Base-by-base conservation (phyloP, 306 rosid species). In the Medicago lupulina region DNA sequence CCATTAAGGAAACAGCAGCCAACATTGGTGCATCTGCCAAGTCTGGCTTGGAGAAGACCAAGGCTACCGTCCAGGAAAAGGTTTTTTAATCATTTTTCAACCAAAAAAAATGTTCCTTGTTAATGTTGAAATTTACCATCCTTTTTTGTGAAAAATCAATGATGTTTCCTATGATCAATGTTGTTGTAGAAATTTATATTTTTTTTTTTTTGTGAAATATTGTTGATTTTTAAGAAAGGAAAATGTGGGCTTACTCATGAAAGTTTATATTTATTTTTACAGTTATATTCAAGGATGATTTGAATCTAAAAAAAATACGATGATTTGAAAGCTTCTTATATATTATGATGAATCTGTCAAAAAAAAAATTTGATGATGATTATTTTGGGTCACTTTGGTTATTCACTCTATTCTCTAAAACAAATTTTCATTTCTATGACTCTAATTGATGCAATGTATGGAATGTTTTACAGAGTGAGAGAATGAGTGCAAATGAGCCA, bases 41-140 rank as follows among this genome's bases (percentile, higher is more conserved):
- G 54, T 78, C 90, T 64, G 95, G 98, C 69, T 79, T 88, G 88
- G 93, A 92, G 43, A 94, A 92, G 74, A 87, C 89, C 79, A 92
- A 88, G 60, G 97, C 96, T 77, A 59, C 79, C 11, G 31, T 85
- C 1, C 87, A 90, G 3, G 98, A 94, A 63, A 94, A 92, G 98
- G 98, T 11, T 7, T 8, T 6, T 5, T 28, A 9, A 44, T 9
- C 13, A 3, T 23, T 2, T 38, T 6, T 28, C 10, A 6, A 31
- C 36, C 23, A 21, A 21, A 21, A 21, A 21, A 21, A 21, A 21
- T 0, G 1, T n/a, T n/a, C n/a, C n/a, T n/a, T 39, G 16, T 39
- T 40, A 21, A 17, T n/a, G 55, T 50, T 50, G 18, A n/a, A n/a
- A n/a, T 50, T 34, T 34, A 34, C 38, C 38, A 34, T 34, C 38